Evolutionary conservation across 805 yeast genomes (phyloP).

Genomic region (Huiozyma naganishii): DNA sequence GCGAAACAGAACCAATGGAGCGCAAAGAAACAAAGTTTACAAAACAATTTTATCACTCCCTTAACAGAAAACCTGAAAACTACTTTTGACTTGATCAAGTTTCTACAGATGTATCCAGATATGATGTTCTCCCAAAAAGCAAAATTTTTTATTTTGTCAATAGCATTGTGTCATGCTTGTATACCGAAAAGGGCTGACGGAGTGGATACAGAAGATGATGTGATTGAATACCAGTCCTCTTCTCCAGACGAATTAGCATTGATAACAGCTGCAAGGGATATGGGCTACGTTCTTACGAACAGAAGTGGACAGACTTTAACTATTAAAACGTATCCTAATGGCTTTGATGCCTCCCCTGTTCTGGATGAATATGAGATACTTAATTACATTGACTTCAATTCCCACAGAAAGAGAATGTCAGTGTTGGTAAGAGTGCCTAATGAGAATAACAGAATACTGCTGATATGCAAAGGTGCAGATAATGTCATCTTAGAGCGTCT

Average conservation of each 20-base stretch:
- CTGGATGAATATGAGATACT: slow-evolving; percentile 64
- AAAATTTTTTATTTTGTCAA: slow-evolving; percentile 64
- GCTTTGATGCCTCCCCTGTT: slow-evolving; percentile 54
- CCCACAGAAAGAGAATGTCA: slow-evolving; percentile 89
- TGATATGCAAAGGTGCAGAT: slow-evolving; percentile 94
- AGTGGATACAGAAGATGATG: slow-evolving; percentile 28
- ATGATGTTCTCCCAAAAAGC: slow-evolving; percentile 61
- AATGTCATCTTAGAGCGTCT: slow-evolving; percentile 73
- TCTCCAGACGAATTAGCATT: slow-evolving; percentile 95
- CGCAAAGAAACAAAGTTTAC: neutral
- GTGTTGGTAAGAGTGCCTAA: slow-evolving; percentile 72
- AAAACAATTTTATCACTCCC: no score
- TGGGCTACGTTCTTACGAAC: slow-evolving; percentile 80
- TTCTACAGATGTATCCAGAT: slow-evolving; percentile 63
- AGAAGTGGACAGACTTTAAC: slow-evolving; percentile 50
- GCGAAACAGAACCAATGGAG: slow-evolving; percentile 3
- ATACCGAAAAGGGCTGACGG: slow-evolving; percentile 44
- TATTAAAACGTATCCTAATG: slow-evolving; percentile 72
- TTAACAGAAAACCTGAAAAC: slow-evolving; percentile 32
- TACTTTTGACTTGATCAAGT: slow-evolving; percentile 55
- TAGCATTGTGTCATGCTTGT: slow-evolving; percentile 87
- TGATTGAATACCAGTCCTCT: slow-evolving; percentile 77
- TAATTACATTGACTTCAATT: slow-evolving; percentile 76
- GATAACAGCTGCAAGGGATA: slow-evolving; percentile 87
- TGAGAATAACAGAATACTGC: slow-evolving; percentile 43